Percentiles rank a stretch among this genome's conserved stretches.
Conservation (phyloP, 495 filamentous ascomycete genomes). For the Neurospora sp. region DNA sequence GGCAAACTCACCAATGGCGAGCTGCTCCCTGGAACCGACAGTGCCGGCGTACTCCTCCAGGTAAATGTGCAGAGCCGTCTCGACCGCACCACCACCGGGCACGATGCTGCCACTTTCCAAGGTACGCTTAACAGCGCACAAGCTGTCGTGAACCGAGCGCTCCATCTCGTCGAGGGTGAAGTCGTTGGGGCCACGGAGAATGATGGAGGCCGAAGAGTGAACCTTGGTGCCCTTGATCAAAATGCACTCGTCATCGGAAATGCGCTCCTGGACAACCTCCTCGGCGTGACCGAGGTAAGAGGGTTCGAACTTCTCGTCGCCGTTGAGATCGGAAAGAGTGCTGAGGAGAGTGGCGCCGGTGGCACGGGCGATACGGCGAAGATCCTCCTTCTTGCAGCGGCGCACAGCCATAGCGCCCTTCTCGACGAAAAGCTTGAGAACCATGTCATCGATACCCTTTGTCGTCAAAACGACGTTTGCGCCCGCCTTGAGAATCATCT, state of each 20-base stretch:
- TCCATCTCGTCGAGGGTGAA: conserved; percentile 99
- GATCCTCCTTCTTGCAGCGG: conserved; percentile 97
- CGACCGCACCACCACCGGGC: conserved; percentile 89
- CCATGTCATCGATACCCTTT: conserved; percentile 96
- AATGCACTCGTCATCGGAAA: conserved; percentile 98
- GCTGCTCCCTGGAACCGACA: conserved; percentile 92
- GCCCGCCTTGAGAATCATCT: conserved; percentile 95
- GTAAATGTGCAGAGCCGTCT: conserved; percentile 98
- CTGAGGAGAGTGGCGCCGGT: conserved; percentile 88
- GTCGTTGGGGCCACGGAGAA: conserved; percentile 92
- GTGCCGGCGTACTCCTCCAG: conserved; percentile 99
- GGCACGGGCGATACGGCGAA: conserved; percentile 90
- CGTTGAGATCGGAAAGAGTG: conserved; percentile 90
- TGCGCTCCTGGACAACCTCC: conserved; percentile 91
- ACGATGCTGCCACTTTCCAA: conserved; percentile 95
- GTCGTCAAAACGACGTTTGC: conserved; percentile 95
- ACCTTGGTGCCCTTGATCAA: conserved; percentile 91
- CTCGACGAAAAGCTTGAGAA: conserved; percentile 90
- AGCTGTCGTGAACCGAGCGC: conserved; percentile 90
- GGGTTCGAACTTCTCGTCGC: conserved; percentile 91
- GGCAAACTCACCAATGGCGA: conserved; percentile 96
- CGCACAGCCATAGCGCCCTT: conserved; percentile 92
- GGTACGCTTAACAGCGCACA: conserved; percentile 94
- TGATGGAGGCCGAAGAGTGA: conserved; percentile 88
- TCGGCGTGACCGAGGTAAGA: conserved; percentile 84